Evolutionary conservation across 2,329 filamentous ascomycete species (phyloP).

Genomic region (Rhynchosporium graminicola): DNA sequence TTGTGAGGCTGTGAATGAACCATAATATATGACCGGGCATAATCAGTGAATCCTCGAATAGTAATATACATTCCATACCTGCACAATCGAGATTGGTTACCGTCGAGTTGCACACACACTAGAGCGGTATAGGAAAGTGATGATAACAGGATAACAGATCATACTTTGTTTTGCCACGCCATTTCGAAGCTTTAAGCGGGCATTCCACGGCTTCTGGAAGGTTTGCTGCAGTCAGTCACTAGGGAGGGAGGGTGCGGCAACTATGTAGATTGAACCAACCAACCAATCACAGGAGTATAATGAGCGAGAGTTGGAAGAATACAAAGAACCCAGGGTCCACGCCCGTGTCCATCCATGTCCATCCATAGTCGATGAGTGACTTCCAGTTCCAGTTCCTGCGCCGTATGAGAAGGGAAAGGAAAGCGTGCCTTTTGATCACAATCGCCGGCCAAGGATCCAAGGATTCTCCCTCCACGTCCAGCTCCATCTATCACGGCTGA

Average conservation of each 20-base stretch:
- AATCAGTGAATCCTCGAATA: too few species aligned
- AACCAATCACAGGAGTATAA: not conserved
- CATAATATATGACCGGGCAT: not conserved
- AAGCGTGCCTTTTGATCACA: too few species aligned
- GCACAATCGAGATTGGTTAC: not conserved
- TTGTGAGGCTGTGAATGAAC: too few species aligned
- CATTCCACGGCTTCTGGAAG: slow-evolving; percentile 21
- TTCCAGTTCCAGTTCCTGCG: too few species aligned
- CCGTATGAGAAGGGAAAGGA: too few species aligned
- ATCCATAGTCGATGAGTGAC: too few species aligned
- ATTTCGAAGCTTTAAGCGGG: slow-evolving; percentile 24
- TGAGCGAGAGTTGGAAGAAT: too few species aligned
- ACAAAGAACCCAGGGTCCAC: too few species aligned
- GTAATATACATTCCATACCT: not conserved
- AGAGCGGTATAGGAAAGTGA: not conserved
- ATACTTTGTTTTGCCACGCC: not conserved
- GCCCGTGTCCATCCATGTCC: too few species aligned
- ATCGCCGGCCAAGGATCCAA: too few species aligned
- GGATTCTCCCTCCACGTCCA: too few species aligned
- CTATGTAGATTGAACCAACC: not conserved
- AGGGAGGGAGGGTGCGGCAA: not conserved
- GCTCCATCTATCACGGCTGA: too few species aligned
- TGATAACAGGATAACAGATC: not conserved
- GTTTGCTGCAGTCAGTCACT: slow-evolving; percentile 8
- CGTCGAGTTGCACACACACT: not conserved